These are phyloP conservation scores for Metarhizium anisopliae DNA, from an alignment of 2,329 filamentous ascomycete genomes.

Conservation along the genomic window DNA sequence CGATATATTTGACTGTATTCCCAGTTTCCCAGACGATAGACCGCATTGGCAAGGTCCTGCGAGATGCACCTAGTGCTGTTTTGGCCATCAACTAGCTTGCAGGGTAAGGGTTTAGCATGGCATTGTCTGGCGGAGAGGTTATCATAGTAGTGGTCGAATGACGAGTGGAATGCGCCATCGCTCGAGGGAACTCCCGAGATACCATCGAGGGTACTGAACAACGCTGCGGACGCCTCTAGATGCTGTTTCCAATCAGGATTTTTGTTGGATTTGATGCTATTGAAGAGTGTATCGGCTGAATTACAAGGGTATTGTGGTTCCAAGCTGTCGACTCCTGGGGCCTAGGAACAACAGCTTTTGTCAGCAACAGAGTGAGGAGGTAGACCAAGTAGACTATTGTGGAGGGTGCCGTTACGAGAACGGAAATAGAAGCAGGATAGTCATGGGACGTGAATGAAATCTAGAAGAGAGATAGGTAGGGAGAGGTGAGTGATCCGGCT, in stretches of 20 bases:
- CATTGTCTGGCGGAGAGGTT: slow-evolving; percentile 74
- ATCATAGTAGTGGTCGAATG: slow-evolving; percentile 77
- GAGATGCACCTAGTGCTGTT: slow-evolving; percentile 51
- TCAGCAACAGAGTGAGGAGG: neutral
- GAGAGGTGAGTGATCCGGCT: neutral
- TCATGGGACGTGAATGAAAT: neutral
- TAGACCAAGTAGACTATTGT: neutral
- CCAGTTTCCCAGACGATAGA: slow-evolving; percentile 70
- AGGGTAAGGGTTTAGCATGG: slow-evolving; percentile 64
- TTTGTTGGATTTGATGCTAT: slow-evolving; percentile 31
- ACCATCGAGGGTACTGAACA: slow-evolving; percentile 54
- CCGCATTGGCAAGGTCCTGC: slow-evolving; percentile 52
- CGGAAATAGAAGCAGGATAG: neutral
- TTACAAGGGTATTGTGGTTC: slow-evolving; percentile 65
- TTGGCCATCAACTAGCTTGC: slow-evolving; percentile 38
- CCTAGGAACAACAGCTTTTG: slow-evolving; percentile 14
- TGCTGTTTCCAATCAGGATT: slow-evolving; percentile 54
- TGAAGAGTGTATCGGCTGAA: slow-evolving; percentile 34
- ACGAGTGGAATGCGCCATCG: slow-evolving; percentile 57
- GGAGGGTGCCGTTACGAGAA: too few species aligned
- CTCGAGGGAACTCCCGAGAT: slow-evolving; percentile 55
- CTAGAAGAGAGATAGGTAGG: neutral
- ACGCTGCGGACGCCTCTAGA: slow-evolving; percentile 41
- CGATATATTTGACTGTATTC: slow-evolving; percentile 76
- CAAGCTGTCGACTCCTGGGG: slow-evolving; percentile 57